Base-by-base conservation (phyloP, 2,329 filamentous ascomycete species). In the Emmonsiellopsis sp. region DNA sequence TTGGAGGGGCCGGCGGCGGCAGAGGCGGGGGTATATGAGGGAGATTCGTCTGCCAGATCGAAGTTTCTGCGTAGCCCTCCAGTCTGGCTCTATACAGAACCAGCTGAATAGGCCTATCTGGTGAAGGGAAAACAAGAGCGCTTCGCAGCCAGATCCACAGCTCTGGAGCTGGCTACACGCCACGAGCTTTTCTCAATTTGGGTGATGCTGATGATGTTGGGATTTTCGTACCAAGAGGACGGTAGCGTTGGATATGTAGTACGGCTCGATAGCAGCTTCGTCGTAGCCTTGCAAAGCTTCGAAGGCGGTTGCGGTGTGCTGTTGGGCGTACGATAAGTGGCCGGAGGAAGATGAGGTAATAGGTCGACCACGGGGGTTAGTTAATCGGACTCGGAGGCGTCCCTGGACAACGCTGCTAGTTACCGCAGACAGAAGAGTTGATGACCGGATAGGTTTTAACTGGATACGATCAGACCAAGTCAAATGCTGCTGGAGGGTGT, bases 41-140 rank as follows among this genome's bases (percentile, higher is more conserved):
- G 74, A 68, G 66, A 75, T 76, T 82, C 79, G 81, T 86, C 79
- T 79, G 85, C 85, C 85, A 88, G 85, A 79, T 83, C 84, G 83
- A 82, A 74, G 71, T 71, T 73, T 74, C 73, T 62, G 63, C 64
- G 63, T 63, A 71, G 69, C 69, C 65, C 65, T 67, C 63, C 64
- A 61, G 58, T 66, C 70, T 68, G 68, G 69, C 67, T 71, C 70
- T 66, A 62, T 60, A 56, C 49, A 71, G 69, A 72, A 73, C 70
- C 70, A 72, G 69, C 68, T 66, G 68, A 70, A 66, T 65, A 72
- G 68, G 71, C 63, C 64, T 51, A 46, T 52, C 36, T 49, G 42
- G 44, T 46, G 51, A 33, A 53, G 52, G 37, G 21, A 32, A 37
- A 36, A 33, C 31, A 34, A 36, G 32, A 31, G 43, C 32, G 53